phyloP scores from a whole-genome alignment of 2,329 filamentous ascomycete genomes.

The Cryphonectria carpinicola region DNA sequence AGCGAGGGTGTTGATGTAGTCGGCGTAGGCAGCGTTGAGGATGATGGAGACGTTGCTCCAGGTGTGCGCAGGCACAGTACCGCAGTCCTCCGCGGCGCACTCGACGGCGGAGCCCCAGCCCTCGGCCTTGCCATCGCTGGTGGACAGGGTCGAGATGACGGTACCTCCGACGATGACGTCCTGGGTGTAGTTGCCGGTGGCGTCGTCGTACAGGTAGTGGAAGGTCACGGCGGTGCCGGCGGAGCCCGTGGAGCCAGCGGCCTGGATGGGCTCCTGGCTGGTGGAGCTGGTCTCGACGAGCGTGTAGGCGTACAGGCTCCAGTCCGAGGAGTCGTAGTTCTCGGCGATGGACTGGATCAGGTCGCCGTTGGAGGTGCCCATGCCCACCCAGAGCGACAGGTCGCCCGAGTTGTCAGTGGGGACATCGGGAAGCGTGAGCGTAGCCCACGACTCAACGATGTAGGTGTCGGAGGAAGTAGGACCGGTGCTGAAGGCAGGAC shows the following conservation, averaged over 20 bases:
- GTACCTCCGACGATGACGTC: conserved; percentile 40
- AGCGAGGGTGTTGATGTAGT: conserved; percentile 23
- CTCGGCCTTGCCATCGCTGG: conserved; percentile 45
- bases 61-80: conserved; percentile 39
- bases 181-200: conserved; percentile 46
- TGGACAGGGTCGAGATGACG: conserved; percentile 48
- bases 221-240: conserved; percentile 44
- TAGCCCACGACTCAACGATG: conserved; percentile 49
- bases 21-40: conserved; percentile 22
- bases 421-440: conserved; percentile 44
- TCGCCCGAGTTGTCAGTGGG: conserved; percentile 43
- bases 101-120: conserved; percentile 54
- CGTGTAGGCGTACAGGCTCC: conserved; percentile 49
- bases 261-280: conserved; percentile 41
- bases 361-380: conserved; percentile 51
- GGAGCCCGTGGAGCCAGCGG: conserved; percentile 33
- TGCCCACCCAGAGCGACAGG: conserved; percentile 51
- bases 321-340: conserved; percentile 36
- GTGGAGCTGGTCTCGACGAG: conserved; percentile 40
- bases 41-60: conserved; percentile 29
- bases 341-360: conserved; percentile 53
- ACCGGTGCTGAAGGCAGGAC: conserved; percentile 48
- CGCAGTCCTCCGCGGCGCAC: conserved; percentile 78
- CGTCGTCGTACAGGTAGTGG: conserved; percentile 42
- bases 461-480: conserved; percentile 44